Evolutionary conservation across 495 filamentous ascomycete genomes (phyloP), one percentile per base, ranked within the genome.

Genomic region (Achaetomiella virescens): DNA sequence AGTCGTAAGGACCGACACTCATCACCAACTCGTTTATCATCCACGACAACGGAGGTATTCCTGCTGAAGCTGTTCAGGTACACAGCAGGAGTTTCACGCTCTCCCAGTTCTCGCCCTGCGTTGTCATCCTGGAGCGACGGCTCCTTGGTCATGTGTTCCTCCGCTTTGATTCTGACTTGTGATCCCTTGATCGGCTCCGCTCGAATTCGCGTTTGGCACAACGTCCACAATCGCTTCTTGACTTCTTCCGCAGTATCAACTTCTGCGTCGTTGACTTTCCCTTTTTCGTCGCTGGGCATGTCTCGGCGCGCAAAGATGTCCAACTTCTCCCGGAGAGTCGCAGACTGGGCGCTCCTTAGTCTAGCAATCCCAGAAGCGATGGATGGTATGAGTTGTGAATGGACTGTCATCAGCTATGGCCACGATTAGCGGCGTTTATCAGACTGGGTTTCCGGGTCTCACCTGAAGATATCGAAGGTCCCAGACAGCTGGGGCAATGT

Each of bases 401-500:
- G 42, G 24, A 54, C 66, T 65, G 54, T 35, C 29, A 68, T 52
- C n/a, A 60, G 60, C 61, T 58, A 53, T 42, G 35, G 6, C 14
- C 6, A 9, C 44, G 22, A 55, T 54, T 52, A 60, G 61, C 20
- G 45, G 17, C 12, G 6, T 17, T 43, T 20, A 29, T 10, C 20
- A 10, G 8, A n/a, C 0, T 42, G 9, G 7, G 10, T 48, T n/a
- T 12, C 15, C 1, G 0, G 3, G 14, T 20, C 57, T 57, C 54
- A 68, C 75, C 64, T 70, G 63, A 3, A 74, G 65, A 55, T 77
- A 75, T 6, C 56, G 66, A 25, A 70, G 62, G 48, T 77, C 72
- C 72, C 73, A 77, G 6, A 76, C 70, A 46, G 69, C 64, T 20
- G 75, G 75, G 7, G 75, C 75, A 40, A 77, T 58, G 6, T 72